Base-by-base conservation (phyloP, 2,329 filamentous ascomycete species). In the Calycina herbarum region DNA sequence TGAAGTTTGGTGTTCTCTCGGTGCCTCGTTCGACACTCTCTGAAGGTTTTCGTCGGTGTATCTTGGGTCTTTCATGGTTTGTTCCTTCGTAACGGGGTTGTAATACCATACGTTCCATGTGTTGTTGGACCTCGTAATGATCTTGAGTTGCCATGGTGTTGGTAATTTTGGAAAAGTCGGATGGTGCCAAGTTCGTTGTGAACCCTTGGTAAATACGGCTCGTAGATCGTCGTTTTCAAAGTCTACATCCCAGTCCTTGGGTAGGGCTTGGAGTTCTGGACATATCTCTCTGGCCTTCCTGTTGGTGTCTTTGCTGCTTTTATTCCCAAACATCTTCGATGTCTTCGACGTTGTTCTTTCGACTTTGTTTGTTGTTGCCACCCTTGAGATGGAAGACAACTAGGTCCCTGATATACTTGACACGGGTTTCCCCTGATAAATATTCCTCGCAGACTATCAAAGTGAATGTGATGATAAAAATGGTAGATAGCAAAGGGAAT, bases 81-180 rank as follows among this genome's bases (percentile, higher is more conserved):
- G 20, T 27, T 57, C 29, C 17, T 27, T 20, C 11, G 64, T 69
- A 7, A 62, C 38, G 13, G 20, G 48, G 29, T 72, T 71, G 64
- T 64, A 69, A 59, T 72, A 72, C 31, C 27, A 20, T 20, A 59
- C 24, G 10, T 54, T 48, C 54, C 33, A 56, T 24, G 20, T 33
- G 8, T 20, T 20, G 20, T 54, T 13, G 20, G 48, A 24, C 48
- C 24, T 54, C 11, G 20, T 54, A 27, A 54, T 54, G 13, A 54
- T 54, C 20, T 54, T 64, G 38, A 71, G 58, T 15, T 66, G 59
- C 68, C 68, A 71, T n/a, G 63, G 61, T 42, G 38, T n/a, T 15
- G 70, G 70, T 11, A 71, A 64, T 40, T 13, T n/a, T n/a, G 68
- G 67, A n/a, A 63, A 58, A n/a, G 61, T 65, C 13, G 69, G 69